These are phyloP conservation scores for Capsicum rhomboideum DNA, from an alignment of 257 asterid species.

Conservation along the genomic window DNA sequence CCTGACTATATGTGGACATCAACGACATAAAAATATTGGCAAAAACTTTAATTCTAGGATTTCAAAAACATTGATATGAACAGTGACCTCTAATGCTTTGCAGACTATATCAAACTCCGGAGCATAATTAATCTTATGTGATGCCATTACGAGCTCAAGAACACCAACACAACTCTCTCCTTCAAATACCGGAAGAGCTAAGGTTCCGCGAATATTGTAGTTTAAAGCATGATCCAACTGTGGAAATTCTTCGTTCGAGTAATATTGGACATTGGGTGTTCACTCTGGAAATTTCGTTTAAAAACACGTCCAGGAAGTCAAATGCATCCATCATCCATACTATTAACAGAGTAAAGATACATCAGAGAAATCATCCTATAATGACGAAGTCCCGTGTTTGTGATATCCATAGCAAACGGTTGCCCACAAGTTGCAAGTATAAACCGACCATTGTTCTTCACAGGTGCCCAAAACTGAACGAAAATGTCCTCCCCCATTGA, in stretches of 20 bases:
- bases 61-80: too few relatives aligned
- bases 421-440: slow-evolving; percentile 4
- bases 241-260: slow-evolving; percentile 11
- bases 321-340: background rate
- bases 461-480: slow-evolving; percentile 13
- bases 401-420: background rate
- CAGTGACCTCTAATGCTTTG: too few relatives aligned
- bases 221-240: background rate
- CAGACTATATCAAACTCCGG: too few relatives aligned
- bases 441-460: background rate
- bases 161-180: too few relatives aligned
- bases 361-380: slow-evolving; percentile 1
- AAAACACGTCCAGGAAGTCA: slow-evolving; percentile 11
- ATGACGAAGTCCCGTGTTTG: background rate
- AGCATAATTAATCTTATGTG: too few relatives aligned
- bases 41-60: too few relatives aligned
- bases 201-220: background rate
- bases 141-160: too few relatives aligned
- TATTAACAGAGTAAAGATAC: background rate
- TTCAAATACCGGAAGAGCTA: too few relatives aligned
- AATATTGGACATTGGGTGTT: too few relatives aligned
- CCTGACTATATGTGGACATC: too few relatives aligned
- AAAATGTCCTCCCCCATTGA: background rate
- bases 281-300: slow-evolving; percentile 6
- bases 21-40: too few relatives aligned